A percentile compares a stretch with the other conserved stretches of the same genome.
phyloP scores from a whole-genome alignment of 2,329 filamentous ascomycete genomes.

The Boeremia lycopersici region DNA sequence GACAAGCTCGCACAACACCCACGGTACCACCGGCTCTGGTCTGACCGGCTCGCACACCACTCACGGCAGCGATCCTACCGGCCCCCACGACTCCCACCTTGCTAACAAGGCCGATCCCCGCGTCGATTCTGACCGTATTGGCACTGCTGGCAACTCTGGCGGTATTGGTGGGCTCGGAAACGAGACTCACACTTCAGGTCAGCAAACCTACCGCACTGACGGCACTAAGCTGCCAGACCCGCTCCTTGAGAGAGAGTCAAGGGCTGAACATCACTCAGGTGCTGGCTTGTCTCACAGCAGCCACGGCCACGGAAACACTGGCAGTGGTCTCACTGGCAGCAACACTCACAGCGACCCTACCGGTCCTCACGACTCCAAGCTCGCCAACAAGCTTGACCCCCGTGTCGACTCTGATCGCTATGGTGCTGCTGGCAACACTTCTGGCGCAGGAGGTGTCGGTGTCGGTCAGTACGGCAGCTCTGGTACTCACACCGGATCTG shows the following conservation, averaged over 20 bases:
- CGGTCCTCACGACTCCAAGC: conserved; percentile 21
- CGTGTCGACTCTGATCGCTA: conserved; percentile 39
- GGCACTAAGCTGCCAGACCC: conserved; percentile 15
- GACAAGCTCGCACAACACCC: no score
- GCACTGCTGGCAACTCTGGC: conserved; percentile 31
- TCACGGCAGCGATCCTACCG: neutral
- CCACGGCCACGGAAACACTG: conserved; percentile 18
- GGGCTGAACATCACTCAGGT: conserved; percentile 19
- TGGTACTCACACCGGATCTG: conserved; percentile 14
- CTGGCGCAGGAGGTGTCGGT: conserved; percentile 16
- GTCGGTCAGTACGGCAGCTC: conserved; percentile 19
- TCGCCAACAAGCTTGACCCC: conserved; percentile 26
- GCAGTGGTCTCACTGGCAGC: conserved; percentile 14
- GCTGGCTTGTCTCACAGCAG: conserved; percentile 19
- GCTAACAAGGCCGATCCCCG: conserved; percentile 41
- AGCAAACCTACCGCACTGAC: conserved; percentile 15
- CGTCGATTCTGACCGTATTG: conserved; percentile 36
- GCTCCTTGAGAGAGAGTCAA: conserved; percentile 14
- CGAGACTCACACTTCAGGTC: conserved; percentile 16
- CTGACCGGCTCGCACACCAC: conserved; percentile 27
- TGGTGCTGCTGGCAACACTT: conserved; percentile 32
- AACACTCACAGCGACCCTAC: conserved; percentile 24
- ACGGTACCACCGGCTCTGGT: conserved; percentile 14
- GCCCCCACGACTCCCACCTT: conserved; percentile 1
- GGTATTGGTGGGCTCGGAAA: conserved; percentile 15